phyloP scores from a whole-genome alignment of 2,329 filamentous ascomycete genomes.

The Claviceps citrina region DNA sequence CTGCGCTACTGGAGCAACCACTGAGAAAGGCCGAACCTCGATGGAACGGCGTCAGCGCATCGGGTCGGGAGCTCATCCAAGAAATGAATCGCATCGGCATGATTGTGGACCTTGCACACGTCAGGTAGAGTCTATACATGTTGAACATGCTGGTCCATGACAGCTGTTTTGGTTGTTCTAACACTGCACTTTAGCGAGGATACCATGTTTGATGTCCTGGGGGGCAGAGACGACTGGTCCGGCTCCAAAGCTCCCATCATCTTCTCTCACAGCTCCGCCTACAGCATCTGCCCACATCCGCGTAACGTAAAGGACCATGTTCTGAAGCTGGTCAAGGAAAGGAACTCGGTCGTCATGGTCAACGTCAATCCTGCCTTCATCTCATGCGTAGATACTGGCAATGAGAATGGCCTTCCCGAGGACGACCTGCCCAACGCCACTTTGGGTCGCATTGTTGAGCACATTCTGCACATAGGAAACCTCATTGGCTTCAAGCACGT shows the following conservation, averaged over 20 bases:
- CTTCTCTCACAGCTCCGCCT: constrained; percentile 76
- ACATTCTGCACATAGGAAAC: constrained; percentile 69
- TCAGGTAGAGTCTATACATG: constrained; percentile 31
- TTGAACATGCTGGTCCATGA: constrained; percentile 37
- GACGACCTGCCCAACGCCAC: constrained; percentile 55
- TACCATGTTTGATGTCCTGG: constrained; percentile 74
- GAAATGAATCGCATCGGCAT: constrained; percentile 66
- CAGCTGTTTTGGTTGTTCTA: background rate
- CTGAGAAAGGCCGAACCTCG: constrained; percentile 30
- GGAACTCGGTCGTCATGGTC: constrained; percentile 71
- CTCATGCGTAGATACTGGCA: constrained; percentile 48
- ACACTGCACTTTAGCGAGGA: constrained; percentile 40
- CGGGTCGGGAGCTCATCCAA: constrained; percentile 51
- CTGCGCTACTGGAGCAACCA: constrained; percentile 25
- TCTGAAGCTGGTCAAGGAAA: constrained; percentile 57
- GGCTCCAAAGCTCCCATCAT: constrained; percentile 72
- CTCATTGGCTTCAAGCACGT: constrained; percentile 78
- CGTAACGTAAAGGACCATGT: constrained; percentile 82
- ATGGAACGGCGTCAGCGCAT: constrained; percentile 55
- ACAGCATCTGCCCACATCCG: constrained; percentile 69
- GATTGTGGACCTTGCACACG: constrained; percentile 63
- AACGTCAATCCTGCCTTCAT: constrained; percentile 78
- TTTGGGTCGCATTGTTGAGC: constrained; percentile 59
- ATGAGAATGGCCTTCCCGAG: constrained; percentile 50
- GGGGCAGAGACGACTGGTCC: constrained; percentile 44